Percentiles rank a stretch among this genome's conserved stretches.
phyloP scores from a whole-genome alignment of 1,284 basidiomycete species.

The Flammula alnicola region DNA sequence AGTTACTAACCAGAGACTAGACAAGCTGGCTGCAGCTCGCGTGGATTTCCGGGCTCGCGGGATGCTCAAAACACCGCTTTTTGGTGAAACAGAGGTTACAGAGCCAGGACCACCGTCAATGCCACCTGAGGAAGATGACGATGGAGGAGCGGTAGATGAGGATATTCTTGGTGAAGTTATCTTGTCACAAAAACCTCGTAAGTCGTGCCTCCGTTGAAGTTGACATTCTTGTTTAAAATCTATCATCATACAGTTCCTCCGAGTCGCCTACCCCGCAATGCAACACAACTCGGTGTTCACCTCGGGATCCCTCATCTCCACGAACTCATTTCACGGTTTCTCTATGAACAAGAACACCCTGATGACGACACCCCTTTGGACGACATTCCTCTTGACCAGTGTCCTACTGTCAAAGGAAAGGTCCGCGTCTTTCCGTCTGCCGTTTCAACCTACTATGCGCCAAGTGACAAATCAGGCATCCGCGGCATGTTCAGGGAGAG shows the following conservation, averaged over 20 bases:
- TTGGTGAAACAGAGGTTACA: background rate
- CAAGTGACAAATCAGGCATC: slow-evolving; percentile 25
- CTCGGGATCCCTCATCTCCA: background rate
- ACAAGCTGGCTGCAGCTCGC: slow-evolving; percentile 30
- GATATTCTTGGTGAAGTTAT: no score
- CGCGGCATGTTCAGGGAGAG: slow-evolving; percentile 24
- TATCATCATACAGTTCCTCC: no score
- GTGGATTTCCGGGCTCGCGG: slow-evolving; percentile 24
- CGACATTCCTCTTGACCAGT: slow-evolving; percentile 3
- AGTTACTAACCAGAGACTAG: slow-evolving; percentile 28
- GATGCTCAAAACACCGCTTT: slow-evolving; percentile 22
- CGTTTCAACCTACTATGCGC: slow-evolving; percentile 21
- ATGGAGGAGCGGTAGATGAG: no score
- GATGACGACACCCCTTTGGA: background rate
- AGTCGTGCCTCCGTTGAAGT: no score
- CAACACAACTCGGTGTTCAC: no score
- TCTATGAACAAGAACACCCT: background rate
- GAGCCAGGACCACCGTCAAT: background rate
- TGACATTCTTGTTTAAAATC: no score
- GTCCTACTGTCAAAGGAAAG: slow-evolving; percentile 6
- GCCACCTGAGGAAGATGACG: background rate
- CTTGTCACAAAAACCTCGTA: no score
- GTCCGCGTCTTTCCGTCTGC: slow-evolving; percentile 20
- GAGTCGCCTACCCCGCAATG: no score
- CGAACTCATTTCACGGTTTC: background rate